Evolutionary conservation across 192 early-diverging fungal species (phyloP), one percentile per base, ranked within the genome.

Genomic region (Cetraspora pellucida): DNA sequence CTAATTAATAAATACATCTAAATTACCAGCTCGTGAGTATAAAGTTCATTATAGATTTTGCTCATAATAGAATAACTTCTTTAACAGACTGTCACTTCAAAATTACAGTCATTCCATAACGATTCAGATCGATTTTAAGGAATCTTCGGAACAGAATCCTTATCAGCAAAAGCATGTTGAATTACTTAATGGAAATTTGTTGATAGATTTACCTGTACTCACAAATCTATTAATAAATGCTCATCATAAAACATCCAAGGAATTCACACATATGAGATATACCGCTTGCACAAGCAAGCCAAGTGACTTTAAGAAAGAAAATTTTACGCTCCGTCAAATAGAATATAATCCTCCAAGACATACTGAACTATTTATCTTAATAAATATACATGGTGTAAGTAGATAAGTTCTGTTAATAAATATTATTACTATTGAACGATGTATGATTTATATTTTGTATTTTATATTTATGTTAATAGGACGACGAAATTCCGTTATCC

Each of bases 231-330:
- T 92, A n/a, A 74, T 82, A 13, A 77, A 79, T 8, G 83, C 88
- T 59, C 81, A 87, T 57, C 65, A 81, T n/a, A 82, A 86, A 72
- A 83, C 88, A 0, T 89, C 85, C 28, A 87, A 91, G 49, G 96
- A 98, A 84, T 95, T 95, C 67, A 95, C 94, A 17, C 90, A 97
- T 77, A 90, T 96, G 88, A 88, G 96, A 28, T 99, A 99, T 85
- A 98, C 96, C 0, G 94, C 96, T 3, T 92, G 90, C 10, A 95
- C 94, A 17, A 92, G 91, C 81, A 91, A 95, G 78, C 91, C 96
- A 9, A 89, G 95, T 78, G 89, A 95, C 23, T 98, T 97, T 84
- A 77, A 74, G 37, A 71, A 84, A 59, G 81, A 91, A 47, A 85
- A 86, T 52, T 98, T 95, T 83, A 90, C 87, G 37, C 85, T 98